Conservation (phyloP, 177 flowering plant species). For the Vitis hybrid region DNA sequence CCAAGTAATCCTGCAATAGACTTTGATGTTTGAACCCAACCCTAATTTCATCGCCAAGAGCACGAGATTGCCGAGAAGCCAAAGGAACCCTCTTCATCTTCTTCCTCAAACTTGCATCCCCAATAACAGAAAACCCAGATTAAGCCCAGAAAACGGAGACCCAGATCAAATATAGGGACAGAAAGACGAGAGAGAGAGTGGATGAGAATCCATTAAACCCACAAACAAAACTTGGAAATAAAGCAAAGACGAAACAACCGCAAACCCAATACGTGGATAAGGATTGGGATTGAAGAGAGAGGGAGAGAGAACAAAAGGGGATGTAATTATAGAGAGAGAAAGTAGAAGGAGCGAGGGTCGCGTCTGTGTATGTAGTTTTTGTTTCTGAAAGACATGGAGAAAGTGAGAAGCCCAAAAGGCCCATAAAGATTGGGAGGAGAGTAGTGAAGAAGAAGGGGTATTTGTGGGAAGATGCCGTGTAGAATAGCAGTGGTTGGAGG, state of each 20-base stretch:
- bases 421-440: conserved; percentile 15
- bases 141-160: conserved; percentile 1
- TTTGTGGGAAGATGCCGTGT: conserved; percentile 14
- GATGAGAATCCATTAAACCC: neutral
- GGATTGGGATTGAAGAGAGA: neutral
- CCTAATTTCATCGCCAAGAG: conserved; percentile 17
- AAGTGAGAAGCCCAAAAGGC: conserved; percentile 24
- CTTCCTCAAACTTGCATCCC: conserved; percentile 8
- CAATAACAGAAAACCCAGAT: neutral
- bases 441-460: conserved; percentile 19
- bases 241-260: neutral
- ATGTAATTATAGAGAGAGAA: neutral
- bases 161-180: neutral
- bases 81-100: conserved; percentile 28
- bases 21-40: conserved; percentile 21
- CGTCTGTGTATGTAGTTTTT: neutral
- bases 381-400: neutral
- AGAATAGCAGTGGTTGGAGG: conserved; percentile 15
- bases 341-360: neutral
- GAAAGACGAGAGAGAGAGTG: neutral
- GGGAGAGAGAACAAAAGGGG: neutral
- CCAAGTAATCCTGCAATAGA: conserved; percentile 29
- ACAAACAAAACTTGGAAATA: neutral
- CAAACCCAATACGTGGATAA: neutral
- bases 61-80: conserved; percentile 5